Conservation (phyloP, 768 basidiomycete species). For the Leccinum uliginosum region DNA sequence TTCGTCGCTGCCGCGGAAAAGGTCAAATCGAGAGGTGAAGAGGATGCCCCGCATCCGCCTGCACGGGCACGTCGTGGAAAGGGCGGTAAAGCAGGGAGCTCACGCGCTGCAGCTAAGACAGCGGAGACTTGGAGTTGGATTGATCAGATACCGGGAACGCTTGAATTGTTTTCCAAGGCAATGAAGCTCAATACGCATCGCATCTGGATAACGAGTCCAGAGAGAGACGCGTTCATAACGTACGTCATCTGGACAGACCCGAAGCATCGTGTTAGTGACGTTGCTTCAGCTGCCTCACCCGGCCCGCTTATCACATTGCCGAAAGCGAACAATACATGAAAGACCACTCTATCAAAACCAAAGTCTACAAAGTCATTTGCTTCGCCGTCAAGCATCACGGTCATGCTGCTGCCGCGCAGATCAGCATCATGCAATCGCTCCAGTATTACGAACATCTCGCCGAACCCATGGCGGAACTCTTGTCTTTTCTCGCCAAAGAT, state of each 20-base stretch:
- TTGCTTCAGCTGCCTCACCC: constrained; percentile 70
- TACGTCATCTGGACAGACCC: constrained; percentile 5
- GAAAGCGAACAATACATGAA: constrained; percentile 93
- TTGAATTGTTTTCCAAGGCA: constrained; percentile 69
- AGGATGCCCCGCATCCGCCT: constrained; percentile 41
- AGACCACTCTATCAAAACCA: constrained; percentile 56
- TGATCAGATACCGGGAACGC: constrained; percentile 65
- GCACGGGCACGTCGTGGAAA: constrained; percentile 53
- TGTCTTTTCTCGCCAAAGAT: constrained; percentile 73
- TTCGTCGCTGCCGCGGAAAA: constrained; percentile 81
- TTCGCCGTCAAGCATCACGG: constrained; percentile 87
- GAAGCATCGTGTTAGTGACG: neutral
- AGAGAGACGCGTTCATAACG: constrained; percentile 84
- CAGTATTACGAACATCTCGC: constrained; percentile 94
- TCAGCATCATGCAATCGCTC: constrained; percentile 83
- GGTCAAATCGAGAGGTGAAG: constrained; percentile 51
- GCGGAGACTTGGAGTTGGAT: constrained; percentile 67
- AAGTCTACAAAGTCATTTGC: constrained; percentile 87
- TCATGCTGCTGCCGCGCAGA: constrained; percentile 81
- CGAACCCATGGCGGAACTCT: constrained; percentile 90
- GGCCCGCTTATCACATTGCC: constrained; percentile 81
- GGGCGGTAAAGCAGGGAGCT: constrained; percentile 50
- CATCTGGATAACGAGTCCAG: constrained; percentile 86
- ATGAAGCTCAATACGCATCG: constrained; percentile 66
- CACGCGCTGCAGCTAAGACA: constrained; percentile 39